phyloP scores from a whole-genome alignment of 768 basidiomycete genomes.

The Chiua virens region DNA sequence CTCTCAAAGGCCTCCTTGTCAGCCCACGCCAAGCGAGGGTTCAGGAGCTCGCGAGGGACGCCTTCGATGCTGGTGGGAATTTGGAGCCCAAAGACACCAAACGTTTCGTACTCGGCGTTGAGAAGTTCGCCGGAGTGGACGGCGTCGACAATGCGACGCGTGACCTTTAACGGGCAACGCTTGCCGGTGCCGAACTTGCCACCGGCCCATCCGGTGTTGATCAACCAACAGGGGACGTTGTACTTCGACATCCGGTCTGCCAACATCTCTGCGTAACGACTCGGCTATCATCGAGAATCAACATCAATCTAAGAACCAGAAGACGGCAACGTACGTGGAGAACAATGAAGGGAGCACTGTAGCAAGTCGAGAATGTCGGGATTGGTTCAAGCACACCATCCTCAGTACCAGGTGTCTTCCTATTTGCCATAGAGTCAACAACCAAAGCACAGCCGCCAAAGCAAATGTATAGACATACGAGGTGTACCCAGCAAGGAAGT shows the following conservation, averaged over 20 bases:
- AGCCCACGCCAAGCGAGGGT: conserved; percentile 85
- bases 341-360: conserved; percentile 99
- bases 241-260: conserved; percentile 89
- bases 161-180: conserved; percentile 95
- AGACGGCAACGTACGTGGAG: conserved; percentile 63
- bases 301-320: background rate
- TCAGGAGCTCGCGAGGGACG: conserved; percentile 88
- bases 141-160: conserved; percentile 94
- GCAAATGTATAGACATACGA: conserved; percentile 50
- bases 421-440: conserved; percentile 30
- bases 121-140: conserved; percentile 93
- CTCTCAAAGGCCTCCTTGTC: conserved; percentile 88
- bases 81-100: conserved; percentile 77
- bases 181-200: conserved; percentile 92
- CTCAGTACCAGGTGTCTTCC: conserved; percentile 98
- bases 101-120: conserved; percentile 83
- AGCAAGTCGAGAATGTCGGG: conserved; percentile 99
- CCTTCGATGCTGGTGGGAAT: conserved; percentile 83
- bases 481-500: conserved; percentile 96
- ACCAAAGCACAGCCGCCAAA: background rate
- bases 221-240: conserved; percentile 93
- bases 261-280: conserved; percentile 96
- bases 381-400: conserved; percentile 98
- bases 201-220: conserved; percentile 98
- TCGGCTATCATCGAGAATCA: conserved; percentile 50